Base-by-base conservation (phyloP, 768 basidiomycete genomes). In the Artomyces pyxidatus region DNA sequence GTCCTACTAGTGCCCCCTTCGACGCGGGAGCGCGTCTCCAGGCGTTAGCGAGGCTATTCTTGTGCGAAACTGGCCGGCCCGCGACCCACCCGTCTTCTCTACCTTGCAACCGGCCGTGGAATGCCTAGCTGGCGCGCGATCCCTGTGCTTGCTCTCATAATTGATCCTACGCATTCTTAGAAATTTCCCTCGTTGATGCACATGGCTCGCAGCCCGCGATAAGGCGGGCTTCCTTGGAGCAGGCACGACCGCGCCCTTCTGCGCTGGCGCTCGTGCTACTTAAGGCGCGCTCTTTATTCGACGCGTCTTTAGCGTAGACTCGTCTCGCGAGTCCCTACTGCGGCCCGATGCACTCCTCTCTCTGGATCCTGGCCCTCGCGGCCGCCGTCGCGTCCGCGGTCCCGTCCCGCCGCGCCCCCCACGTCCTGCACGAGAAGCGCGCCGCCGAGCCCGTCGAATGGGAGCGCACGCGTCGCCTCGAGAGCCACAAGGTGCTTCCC, bases 401-500 rank as follows among this genome's bases (percentile, higher is more conserved):
- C 22, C 56, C 57, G 2, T 54, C 57, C n/a, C 49, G 14, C 10
- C 57, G 50, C 43, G 9, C 48, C 4, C 43, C 48, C 42, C 60
- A 65, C 50, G 58, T 60, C 50, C 51, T 71, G 25, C 71, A 73
- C 48, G 72, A 73, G 56, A 68, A 61, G 47, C 71, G 71, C 45
- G 60, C 59, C 11, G 53, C 38, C 11, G 54, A 62, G 3, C 72
- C 71, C 9, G 10, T 48, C 6, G 60, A 60, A 2, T 76, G 69
- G 74, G 19, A 35, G 32, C 12, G 49, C 6, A 19, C 61, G 14
- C 62, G 65, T 27, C 65, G 62, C 3, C 60, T 66, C 19, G 55
- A 66, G 28, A 17, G 67, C 8, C 50, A 63, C 37, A 60, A 62
- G n/a, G 48, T 64, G 2, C 51, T 76, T 21, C 75, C 74, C 10